phyloP scores from a whole-genome alignment of 345 rosid genomes.

The Eucalyptus curtisii region DNA sequence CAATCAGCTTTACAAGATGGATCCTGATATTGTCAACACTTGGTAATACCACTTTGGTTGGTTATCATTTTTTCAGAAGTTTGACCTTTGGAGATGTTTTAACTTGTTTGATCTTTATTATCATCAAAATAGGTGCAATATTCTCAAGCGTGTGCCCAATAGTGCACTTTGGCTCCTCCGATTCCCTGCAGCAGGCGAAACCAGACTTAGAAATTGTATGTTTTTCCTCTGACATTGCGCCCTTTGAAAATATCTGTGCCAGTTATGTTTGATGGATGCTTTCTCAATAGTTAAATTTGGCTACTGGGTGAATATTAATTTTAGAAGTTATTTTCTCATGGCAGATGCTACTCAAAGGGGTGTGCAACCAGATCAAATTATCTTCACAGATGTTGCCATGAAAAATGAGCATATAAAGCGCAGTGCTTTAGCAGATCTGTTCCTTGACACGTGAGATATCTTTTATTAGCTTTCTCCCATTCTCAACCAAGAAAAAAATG shows the following conservation, averaged over 20 bases:
- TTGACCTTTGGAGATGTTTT: background rate
- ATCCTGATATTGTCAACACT: constrained; percentile 85
- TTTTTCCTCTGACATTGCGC: background rate
- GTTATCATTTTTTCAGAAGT: background rate
- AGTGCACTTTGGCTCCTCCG: constrained; percentile 98
- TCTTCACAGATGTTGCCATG: constrained; percentile 99
- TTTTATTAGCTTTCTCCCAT: background rate
- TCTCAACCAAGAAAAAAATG: background rate
- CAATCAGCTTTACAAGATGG: constrained; percentile 99
- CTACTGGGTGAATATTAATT: background rate
- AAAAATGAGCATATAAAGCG: constrained; percentile 90
- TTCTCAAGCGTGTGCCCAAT: constrained; percentile 91
- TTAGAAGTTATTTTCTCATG: background rate
- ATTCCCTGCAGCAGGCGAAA: constrained; percentile 99
- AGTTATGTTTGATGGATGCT: background rate
- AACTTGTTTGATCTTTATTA: background rate
- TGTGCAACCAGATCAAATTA: constrained; percentile 80
- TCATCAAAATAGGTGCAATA: constrained; percentile 60
- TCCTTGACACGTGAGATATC: constrained; percentile 72
- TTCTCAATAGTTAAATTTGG: background rate
- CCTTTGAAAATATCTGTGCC: background rate
- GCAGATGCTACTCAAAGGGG: constrained; percentile 89
- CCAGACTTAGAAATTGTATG: constrained; percentile 82
- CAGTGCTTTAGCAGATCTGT: constrained; percentile 92
- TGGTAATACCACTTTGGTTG: constrained; percentile 32